These are phyloP conservation scores for Talaromyces sp. DNA, from an alignment of 2,329 filamentous ascomycete species.

Conservation along the genomic window DNA sequence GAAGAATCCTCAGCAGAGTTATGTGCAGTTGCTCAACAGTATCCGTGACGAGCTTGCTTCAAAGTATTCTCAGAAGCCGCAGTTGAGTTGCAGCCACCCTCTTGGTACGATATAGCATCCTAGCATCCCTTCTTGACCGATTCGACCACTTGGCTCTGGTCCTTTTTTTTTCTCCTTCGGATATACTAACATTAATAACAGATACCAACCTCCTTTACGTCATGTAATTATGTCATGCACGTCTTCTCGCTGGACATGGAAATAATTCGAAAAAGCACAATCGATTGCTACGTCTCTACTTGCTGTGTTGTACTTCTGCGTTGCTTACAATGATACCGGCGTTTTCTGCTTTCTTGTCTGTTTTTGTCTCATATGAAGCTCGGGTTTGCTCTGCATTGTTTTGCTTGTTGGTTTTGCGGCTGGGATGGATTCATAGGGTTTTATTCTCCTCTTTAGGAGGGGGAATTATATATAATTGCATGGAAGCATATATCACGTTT, in stretches of 20 bases:
- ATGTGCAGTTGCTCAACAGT: constrained; percentile 91
- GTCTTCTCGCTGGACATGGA: background rate
- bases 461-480: background rate
- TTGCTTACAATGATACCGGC: constrained; percentile 3
- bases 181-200: constrained; percentile 34
- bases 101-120: constrained; percentile 64
- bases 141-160: background rate
- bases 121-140: constrained; percentile 17
- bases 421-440: background rate
- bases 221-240: constrained; percentile 52
- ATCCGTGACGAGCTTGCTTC: constrained; percentile 83
- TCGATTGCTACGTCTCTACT: background rate
- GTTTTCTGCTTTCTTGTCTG: constrained; percentile 3
- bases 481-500: background rate
- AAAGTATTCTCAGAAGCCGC: constrained; percentile 92
- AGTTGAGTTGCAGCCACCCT: constrained; percentile 93
- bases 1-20: constrained; percentile 93
- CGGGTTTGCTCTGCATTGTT: background rate
- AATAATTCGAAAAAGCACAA: background rate
- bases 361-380: background rate
- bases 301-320: background rate
- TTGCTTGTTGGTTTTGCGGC: background rate
- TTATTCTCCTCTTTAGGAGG: background rate
- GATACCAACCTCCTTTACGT: constrained; percentile 67
- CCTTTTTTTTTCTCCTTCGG: background rate